phyloP scores from a whole-genome alignment of 2,329 filamentous ascomycete species.

The Dactylellina cionopaga region DNA sequence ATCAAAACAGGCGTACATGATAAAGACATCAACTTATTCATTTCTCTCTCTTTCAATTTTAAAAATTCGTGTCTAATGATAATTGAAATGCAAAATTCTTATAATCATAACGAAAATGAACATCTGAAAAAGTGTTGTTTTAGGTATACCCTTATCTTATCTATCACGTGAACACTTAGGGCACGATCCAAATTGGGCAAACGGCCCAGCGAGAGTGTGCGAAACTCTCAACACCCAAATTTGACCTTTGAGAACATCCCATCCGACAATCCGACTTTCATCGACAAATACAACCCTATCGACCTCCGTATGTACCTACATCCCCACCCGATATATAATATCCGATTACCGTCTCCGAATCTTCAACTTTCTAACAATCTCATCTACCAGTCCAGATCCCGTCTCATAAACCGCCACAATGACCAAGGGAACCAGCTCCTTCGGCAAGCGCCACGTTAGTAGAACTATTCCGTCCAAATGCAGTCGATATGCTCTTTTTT shows the following conservation, averaged over 20 bases:
- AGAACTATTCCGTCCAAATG: slow-evolving; percentile 17
- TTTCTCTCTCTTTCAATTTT: neutral
- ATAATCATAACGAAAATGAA: neutral
- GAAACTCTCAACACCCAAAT: slow-evolving; percentile 51
- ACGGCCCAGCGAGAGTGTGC: slow-evolving; percentile 39
- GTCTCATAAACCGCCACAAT: slow-evolving; percentile 51
- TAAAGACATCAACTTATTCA: slow-evolving; percentile 7
- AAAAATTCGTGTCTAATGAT: neutral
- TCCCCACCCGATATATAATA: neutral
- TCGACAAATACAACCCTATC: neutral
- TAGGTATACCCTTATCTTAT: slow-evolving; percentile 47
- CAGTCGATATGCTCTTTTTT: slow-evolving; percentile 1
- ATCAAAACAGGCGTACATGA: slow-evolving; percentile 19
- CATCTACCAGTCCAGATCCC: slow-evolving; percentile 12
- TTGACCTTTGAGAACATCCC: slow-evolving; percentile 16
- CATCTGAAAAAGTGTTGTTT: neutral
- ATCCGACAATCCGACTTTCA: slow-evolving; percentile 12
- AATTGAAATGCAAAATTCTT: neutral
- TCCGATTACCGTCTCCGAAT: neutral
- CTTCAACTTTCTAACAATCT: slow-evolving; percentile 22
- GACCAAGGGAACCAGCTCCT: slow-evolving; percentile 56
- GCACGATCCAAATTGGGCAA: slow-evolving; percentile 28
- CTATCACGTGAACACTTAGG: slow-evolving; percentile 46
- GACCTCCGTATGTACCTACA: slow-evolving; percentile 33
- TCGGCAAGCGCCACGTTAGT: slow-evolving; percentile 58